Evolutionary conservation across 2,329 filamentous ascomycete species (phyloP), one percentile per base, ranked within the genome.

Genomic region (Ophiostoma ips): DNA sequence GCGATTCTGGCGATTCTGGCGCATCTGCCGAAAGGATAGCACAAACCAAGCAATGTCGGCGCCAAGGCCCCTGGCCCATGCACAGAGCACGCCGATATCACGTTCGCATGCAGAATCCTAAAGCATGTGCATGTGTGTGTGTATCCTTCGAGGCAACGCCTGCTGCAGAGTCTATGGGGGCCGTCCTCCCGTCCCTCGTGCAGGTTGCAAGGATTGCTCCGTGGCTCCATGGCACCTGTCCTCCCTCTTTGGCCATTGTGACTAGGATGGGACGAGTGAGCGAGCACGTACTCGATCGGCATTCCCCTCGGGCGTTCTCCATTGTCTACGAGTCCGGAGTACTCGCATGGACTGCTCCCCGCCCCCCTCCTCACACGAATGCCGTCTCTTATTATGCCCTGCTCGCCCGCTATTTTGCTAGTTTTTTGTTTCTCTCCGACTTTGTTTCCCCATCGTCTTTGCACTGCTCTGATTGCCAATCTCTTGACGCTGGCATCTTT

Each of bases 101-200:
- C 24, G 24, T 8, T 28, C 5, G 24, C 24, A 28, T 28, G 24
- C 24, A 28, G 4, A 28, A 28, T 28, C 24, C 4, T 28, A 28
- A 28, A 28, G 24, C 24, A 28, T 28, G 24, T 28, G 18, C 49
- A 33, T 41, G 49, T 43, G 43, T 43, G 40, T 15, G 48, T 49
- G 48, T 36, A 19, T 45, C 36, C 48, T 30, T 19, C 38, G 33
- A 44, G 24, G 24, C 24, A 37, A 33, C 13, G 12, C 16, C 38
- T 40, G 35, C 45, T 49, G 41, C 36, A 46, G 41, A 19, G 35
- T 28, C 34, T 31, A 43, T 49, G 38, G 46, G 34, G 45, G 45
- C 34, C 33, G 37, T 48, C 37, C 45, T 48, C 45, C 45, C 50
- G 50, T 12, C 31, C 16, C 30, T 46, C 11, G 43, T 45, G 43